Base-by-base conservation (phyloP, 2,329 filamentous ascomycete genomes). In the Ophiostoma tasmaniense region DNA sequence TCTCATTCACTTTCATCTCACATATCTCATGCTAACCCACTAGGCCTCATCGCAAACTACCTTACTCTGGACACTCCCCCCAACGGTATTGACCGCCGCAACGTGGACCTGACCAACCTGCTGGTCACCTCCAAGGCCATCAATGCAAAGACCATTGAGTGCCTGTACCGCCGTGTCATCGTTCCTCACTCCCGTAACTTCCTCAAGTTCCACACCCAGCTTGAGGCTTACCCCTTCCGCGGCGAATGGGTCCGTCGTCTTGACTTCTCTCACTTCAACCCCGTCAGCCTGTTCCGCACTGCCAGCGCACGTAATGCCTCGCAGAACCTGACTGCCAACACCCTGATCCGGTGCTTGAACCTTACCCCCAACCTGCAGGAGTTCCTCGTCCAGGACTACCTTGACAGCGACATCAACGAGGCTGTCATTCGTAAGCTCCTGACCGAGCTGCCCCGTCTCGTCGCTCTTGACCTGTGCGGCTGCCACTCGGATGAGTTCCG, bases 191-290 rank as follows among this genome's bases (percentile, higher is more conserved):
- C 91, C 33, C 83, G 88, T 71, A 92, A 93, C 76, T 95, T 93
- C 80, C 88, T 88, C 76, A 94, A 94, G 79, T 92, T 93, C 73
- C 84, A 93, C 66, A 82, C 83, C 70, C 90, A 91, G 75, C 82
- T 94, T 72, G 81, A 82, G 64, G 80, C 85, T 70, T 88, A 93
- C 76, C 85, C 87, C 1, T 82, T 87, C 10, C 82, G 93, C 68
- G 91, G 91, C 64, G 89, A 87, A 55, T 87, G 93, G 74, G 90
- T 94, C 62, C 87, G 90, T 70, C 89, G 91, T 66, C 81, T 94
- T 64, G 91, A 95, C 79, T 93, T 95, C 75, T 93, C 90, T 71
- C 91, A 93, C 81, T 93, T 93, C 79, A 93, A 92, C 76, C 91
- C 90, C 28, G 87, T 90, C 68, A 89, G 90, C 68, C 83, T 92